Evolutionary conservation across 768 basidiomycete genomes (phyloP).

Genomic region (Lentinus tigrinus): DNA sequence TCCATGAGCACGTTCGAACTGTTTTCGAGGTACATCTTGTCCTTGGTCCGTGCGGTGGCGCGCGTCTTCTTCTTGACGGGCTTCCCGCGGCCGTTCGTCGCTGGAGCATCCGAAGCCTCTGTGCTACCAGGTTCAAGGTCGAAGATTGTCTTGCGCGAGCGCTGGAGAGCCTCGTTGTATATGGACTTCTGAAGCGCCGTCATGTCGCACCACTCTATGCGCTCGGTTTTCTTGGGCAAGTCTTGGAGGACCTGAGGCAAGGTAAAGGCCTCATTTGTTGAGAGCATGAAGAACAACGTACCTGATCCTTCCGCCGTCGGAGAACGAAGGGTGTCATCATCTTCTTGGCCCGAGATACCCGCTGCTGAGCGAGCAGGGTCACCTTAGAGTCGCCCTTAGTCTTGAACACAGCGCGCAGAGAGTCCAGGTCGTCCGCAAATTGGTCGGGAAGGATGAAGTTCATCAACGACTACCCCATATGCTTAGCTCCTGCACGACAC

Average conservation of each 20-base stretch:
- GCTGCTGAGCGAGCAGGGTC: slow-evolving; percentile 85
- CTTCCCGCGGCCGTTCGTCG: slow-evolving; percentile 27
- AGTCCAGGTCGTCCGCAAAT: slow-evolving; percentile 74
- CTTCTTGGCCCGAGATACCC: slow-evolving; percentile 93
- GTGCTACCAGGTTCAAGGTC: slow-evolving; percentile 40
- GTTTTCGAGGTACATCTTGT: slow-evolving; percentile 73
- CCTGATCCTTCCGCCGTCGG: slow-evolving; percentile 95
- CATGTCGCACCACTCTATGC: slow-evolving; percentile 95
- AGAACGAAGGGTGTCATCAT: slow-evolving; percentile 99
- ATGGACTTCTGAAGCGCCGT: slow-evolving; percentile 77
- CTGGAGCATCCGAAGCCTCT: slow-evolving; percentile 31
- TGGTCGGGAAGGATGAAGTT: slow-evolving; percentile 96
- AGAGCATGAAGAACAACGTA: slow-evolving; percentile 24
- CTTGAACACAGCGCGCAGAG: slow-evolving; percentile 93
- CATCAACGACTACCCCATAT: slow-evolving; percentile 76
- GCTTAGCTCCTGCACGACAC: not conserved
- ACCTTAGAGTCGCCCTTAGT: slow-evolving; percentile 90
- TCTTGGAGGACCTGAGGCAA: slow-evolving; percentile 77
- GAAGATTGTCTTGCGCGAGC: slow-evolving; percentile 78
- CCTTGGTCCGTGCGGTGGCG: slow-evolving; percentile 47
- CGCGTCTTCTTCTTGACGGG: slow-evolving; percentile 46
- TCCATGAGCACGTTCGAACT: slow-evolving; percentile 97
- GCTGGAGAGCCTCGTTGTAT: slow-evolving; percentile 82
- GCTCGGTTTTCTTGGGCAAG: slow-evolving; percentile 88
- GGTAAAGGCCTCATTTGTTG: not conserved